Base-by-base conservation (phyloP, 2,329 filamentous ascomycete species). In the Chalaropsis ovoidea region DNA sequence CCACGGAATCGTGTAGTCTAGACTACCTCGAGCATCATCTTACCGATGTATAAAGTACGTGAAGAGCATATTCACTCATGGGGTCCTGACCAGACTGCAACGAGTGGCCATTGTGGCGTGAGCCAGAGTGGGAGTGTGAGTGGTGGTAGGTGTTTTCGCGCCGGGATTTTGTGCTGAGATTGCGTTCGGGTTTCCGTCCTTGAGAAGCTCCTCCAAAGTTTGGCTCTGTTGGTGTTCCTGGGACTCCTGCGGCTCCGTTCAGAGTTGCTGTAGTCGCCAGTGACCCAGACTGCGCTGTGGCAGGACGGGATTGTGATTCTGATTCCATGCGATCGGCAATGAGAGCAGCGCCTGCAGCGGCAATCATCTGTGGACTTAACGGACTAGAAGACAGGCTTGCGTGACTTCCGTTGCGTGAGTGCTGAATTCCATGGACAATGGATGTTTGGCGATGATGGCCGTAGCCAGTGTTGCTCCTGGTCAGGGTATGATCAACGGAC, bases 391-490 rank as follows among this genome's bases (percentile, higher is more conserved):
- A 84, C 66, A 88, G 85, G 73, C 89, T 91, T 69, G 86, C 85
- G 72, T 88, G 85, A 77, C 92, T 96, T 71, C 91, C 88, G 81
- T 95, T 95, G 76, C 93, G 81, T 71, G 84, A 84, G 83, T 99
- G 94, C 75, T 96, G 92, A 70, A 95, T 86, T 72, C 94, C 93
- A 84, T 97, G 90, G 66, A 97, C 92, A 71, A 97, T 96, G 61
- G 93, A 97, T 0, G 93, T 95, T 77, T 99, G 91, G 65, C 94
- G 87, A 76, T 97, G 91, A 75, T 99, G 92, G 67, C 89, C 90
- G 79, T 97, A 86, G 27, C 78, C 72, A 42, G 77, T 75, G 72
- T 85, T 86, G 77, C 49, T 71, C 75, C 35, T 75, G 72, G 68
- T 80, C 78, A 66, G 77, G 74, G 42, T 75, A 70, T 43, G 76